Conservation (phyloP, 768 basidiomycete species). For the Tulasnella sp. region DNA sequence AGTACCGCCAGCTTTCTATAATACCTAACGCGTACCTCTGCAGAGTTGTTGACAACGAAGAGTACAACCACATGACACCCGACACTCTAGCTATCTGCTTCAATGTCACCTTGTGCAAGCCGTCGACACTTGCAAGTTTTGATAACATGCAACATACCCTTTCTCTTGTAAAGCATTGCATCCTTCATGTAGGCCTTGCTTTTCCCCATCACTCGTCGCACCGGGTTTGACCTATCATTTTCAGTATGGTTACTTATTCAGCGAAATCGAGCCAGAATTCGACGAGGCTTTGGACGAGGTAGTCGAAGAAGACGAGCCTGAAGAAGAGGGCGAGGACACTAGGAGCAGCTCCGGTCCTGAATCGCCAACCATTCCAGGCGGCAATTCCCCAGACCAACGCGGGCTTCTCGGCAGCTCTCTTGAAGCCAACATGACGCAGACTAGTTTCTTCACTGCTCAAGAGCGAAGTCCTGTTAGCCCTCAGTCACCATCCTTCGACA, state of each 20-base stretch:
- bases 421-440: neutral
- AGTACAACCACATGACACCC: conserved; percentile 82
- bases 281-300: neutral
- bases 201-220: neutral
- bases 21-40: neutral
- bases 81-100: conserved; percentile 79
- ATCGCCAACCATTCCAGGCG: neutral
- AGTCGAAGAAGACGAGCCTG: neutral
- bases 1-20: neutral
- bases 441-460: neutral
- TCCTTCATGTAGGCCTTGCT: conserved; percentile 50
- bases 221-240: neutral
- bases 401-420: neutral
- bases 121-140: conserved; percentile 68
- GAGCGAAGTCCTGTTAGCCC: neutral
- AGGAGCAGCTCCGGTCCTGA: neutral
- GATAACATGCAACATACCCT: conserved; percentile 71
- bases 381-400: neutral
- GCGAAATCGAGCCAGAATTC: conserved; percentile 1
- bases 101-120: conserved; percentile 68
- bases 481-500: neutral
- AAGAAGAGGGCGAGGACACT: neutral
- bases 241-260: conserved; percentile 10
- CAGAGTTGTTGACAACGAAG: conserved; percentile 81
- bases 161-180: conserved; percentile 62